A percentile compares a stretch with the other conserved stretches of the same genome.
Conservation (phyloP, 768 basidiomycete genomes). For the button mushroom (Agaricus bisporus) region DNA sequence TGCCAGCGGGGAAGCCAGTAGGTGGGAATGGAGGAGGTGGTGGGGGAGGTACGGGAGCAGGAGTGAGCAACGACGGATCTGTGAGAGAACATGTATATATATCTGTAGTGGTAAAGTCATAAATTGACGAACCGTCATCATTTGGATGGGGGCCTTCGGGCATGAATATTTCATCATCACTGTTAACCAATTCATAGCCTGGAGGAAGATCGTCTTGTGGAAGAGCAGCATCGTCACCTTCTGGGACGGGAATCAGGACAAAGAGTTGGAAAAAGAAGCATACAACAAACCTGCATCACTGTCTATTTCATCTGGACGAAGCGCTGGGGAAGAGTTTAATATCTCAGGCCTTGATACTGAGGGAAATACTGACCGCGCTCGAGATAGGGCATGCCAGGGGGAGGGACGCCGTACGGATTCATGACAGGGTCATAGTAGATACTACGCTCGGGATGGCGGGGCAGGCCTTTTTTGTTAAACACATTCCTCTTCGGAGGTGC, state of each 20-base stretch:
- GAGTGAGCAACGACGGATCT: conserved; percentile 21
- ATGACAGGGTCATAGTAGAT: conserved; percentile 90
- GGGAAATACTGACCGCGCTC: conserved; percentile 67
- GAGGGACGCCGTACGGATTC: conserved; percentile 91
- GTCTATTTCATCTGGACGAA: conserved; percentile 55
- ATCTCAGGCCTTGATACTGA: neutral
- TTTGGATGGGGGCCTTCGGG: conserved; percentile 73
- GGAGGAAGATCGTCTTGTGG: conserved; percentile 67
- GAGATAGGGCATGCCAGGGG: conserved; percentile 95
- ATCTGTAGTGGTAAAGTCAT: neutral
- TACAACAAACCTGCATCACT: conserved; percentile 40
- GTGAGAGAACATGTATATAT: neutral
- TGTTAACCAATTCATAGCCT: conserved; percentile 40
- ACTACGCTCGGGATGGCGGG: conserved; percentile 86
- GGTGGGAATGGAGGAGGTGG: conserved; percentile 4
- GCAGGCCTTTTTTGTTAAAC: conserved; percentile 81
- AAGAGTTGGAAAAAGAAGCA: neutral
- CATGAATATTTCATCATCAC: conserved; percentile 86
- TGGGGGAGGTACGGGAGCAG: conserved; percentile 23
- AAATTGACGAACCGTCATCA: conserved; percentile 13
- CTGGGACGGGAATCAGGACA: conserved; percentile 2
- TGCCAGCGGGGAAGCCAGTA: no score
- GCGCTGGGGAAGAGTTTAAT: conserved; percentile 33
- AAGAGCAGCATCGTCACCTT: conserved; percentile 46
- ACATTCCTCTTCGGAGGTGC: conserved; percentile 53